phyloP scores from a whole-genome alignment of 441 rosid genomes.

The Brassica hybrid region DNA sequence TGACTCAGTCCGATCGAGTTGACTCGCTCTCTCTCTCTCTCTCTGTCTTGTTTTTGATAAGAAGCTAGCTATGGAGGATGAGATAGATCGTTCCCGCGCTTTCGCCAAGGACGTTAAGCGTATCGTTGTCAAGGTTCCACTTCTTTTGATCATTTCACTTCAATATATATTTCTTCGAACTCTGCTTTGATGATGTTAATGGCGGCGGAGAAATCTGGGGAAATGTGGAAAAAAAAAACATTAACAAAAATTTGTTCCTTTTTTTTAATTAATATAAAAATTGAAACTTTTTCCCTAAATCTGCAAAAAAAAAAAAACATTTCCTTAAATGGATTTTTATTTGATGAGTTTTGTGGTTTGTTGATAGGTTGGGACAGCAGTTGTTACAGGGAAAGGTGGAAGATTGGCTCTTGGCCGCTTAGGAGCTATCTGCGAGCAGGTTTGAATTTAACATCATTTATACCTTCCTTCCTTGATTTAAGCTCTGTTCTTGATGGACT shows the following conservation, averaged over 20 bases:
- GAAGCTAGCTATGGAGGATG: constrained; percentile 44
- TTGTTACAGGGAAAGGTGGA: constrained; percentile 92
- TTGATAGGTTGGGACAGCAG: constrained; percentile 95
- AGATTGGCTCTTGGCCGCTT: constrained; percentile 93
- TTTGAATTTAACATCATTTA: neutral
- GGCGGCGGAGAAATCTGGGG: constrained; percentile 35
- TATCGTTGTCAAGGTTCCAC: constrained; percentile 78
- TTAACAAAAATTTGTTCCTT: neutral
- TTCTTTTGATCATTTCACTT: neutral
- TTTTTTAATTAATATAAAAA: neutral
- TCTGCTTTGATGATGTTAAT: constrained; percentile 12
- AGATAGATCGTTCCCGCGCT: constrained; percentile 68
- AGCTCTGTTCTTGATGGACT: neutral
- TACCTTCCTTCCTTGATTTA: no score
- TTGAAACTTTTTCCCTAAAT: neutral
- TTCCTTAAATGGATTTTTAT: no score
- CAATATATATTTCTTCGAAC: no score
- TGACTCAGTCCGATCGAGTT: constrained; percentile 28
- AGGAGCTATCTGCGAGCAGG: constrained; percentile 98
- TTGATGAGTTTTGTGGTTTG: neutral
- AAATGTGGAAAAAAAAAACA: constrained; percentile 20
- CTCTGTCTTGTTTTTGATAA: neutral
- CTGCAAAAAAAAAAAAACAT: neutral
- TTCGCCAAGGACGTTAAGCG: constrained; percentile 89
- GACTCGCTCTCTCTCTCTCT: no score